Evolutionary conservation across 768 basidiomycete species (phyloP).

Genomic region (Kwoniella europaea): DNA sequence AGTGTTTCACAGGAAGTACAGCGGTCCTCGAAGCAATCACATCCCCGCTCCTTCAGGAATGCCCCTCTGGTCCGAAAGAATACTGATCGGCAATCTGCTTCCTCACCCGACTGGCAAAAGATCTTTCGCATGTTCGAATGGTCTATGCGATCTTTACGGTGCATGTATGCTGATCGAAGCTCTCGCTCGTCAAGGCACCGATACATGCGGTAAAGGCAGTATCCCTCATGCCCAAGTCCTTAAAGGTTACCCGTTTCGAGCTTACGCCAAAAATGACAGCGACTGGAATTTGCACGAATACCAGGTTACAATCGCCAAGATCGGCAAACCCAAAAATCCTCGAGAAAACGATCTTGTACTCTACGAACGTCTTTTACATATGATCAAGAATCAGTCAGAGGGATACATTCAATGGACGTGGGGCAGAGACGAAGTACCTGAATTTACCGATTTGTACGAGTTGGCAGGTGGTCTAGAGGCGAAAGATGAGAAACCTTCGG

Average conservation of each 20-base stretch:
- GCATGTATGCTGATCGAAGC: neutral
- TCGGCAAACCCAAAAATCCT: neutral
- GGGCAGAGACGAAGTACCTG: neutral
- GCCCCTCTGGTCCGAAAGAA: neutral
- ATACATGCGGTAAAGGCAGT: neutral
- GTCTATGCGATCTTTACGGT: neutral
- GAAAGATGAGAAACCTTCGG: neutral
- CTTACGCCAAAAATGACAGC: neutral
- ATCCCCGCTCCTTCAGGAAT: neutral
- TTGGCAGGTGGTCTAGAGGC: neutral
- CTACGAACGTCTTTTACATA: neutral
- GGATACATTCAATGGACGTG: neutral
- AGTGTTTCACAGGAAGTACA: neutral
- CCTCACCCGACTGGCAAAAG: neutral
- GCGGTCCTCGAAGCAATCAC: neutral
- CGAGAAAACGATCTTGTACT: neutral
- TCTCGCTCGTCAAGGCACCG: neutral
- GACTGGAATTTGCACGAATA: neutral
- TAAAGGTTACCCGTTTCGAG: neutral
- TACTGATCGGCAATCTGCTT: neutral
- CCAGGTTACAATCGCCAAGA: neutral
- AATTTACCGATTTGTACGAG: neutral
- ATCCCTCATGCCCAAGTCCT: neutral
- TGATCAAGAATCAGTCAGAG: neutral
- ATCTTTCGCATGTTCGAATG: neutral